These are phyloP conservation scores for Carex parvula DNA, from an alignment of 176 grass and related monocot genomes.

Conservation along the genomic window DNA sequence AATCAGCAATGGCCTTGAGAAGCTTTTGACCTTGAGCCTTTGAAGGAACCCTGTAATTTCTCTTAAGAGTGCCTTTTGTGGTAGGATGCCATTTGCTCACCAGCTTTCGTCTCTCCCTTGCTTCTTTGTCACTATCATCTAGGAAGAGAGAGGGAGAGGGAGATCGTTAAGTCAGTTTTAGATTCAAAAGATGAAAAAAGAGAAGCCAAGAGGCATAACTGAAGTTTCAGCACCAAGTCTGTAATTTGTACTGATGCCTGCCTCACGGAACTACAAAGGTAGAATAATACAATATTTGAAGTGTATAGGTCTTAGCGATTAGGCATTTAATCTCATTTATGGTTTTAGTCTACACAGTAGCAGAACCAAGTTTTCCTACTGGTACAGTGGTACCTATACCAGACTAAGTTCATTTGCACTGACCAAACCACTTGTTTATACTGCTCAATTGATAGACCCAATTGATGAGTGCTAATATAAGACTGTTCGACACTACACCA, in stretches of 20 bases:
- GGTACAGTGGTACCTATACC: not conserved
- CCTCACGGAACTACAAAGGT: not conserved
- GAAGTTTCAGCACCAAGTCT: not conserved
- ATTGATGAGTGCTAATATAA: not conserved
- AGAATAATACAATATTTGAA: not conserved
- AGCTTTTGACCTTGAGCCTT: conserved; percentile 69
- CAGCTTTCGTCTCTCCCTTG: conserved; percentile 52
- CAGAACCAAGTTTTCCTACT: not conserved
- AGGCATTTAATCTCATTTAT: not conserved
- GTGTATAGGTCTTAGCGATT: not conserved
- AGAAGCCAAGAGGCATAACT: not conserved
- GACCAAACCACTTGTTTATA: not conserved
- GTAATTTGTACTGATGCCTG: not conserved
- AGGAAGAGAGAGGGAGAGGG: conserved; percentile 10
- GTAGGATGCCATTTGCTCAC: conserved; percentile 92
- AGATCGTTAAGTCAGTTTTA: not conserved
- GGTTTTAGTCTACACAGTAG: not conserved
- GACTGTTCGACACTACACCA: not conserved
- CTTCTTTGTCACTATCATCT: conserved; percentile 57
- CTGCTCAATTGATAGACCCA: not conserved
- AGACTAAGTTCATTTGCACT: not conserved
- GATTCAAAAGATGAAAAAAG: conserved; percentile 8
- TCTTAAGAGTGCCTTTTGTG: conserved; percentile 87
- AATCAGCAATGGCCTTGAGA: conserved; percentile 75
- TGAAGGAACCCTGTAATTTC: conserved; percentile 79